Conservation (phyloP, 176 grass and related monocot species). For the sorghum (Sorghum bicolor) region Sorghum_bicolor_NCBIv3 NC_012873.2:57812501-57813000, state of each 20-base stretch:
- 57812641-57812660: neutral
- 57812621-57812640: neutral
- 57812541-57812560: neutral
- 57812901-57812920: neutral
- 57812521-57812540: no score
- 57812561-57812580: no score
- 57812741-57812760: neutral
- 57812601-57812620: slow-evolving; percentile 12
- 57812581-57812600: no score
- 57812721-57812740: neutral
- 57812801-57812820: neutral
- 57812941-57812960: neutral
- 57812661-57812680: slow-evolving; percentile 34
- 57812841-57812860: neutral
- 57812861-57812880: neutral
- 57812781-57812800: neutral
- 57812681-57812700: slow-evolving; percentile 1
- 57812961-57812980: neutral
- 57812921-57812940: neutral
- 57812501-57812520: slow-evolving; percentile 15
- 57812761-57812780: neutral
- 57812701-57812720: neutral
- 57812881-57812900: neutral
- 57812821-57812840: neutral
- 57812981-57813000: no score